A percentile compares a stretch with the other conserved stretches of the same genome.
These are phyloP conservation scores for Selaginella moellendorffii DNA, from an alignment of 75 land plant species.

Conservation along the genomic window DNA sequence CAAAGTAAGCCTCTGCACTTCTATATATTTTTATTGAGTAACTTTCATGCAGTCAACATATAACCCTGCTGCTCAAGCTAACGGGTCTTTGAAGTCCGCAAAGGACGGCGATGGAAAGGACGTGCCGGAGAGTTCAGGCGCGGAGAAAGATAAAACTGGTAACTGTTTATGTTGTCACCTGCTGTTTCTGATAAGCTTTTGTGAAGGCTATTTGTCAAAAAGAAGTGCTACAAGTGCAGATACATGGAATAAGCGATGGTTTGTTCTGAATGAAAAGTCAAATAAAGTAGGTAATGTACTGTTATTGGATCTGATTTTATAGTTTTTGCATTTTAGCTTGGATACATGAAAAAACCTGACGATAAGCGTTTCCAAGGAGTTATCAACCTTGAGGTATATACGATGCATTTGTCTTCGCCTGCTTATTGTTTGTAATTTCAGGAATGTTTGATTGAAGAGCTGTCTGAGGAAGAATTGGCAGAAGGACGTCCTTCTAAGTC, in stretches of 20 bases:
- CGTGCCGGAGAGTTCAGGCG: slow-evolving; percentile 4
- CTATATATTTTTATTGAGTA: neutral
- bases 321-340: slow-evolving; percentile 38
- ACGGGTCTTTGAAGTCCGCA: neutral
- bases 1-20: slow-evolving; percentile 32
- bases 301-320: neutral
- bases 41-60: slow-evolving; percentile 11
- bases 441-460: slow-evolving; percentile 56
- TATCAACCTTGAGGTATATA: slow-evolving; percentile 74
- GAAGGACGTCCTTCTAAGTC: slow-evolving; percentile 43
- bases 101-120: slow-evolving; percentile 69
- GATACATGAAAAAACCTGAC: slow-evolving; percentile 86
- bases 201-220: slow-evolving; percentile 64
- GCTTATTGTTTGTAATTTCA: too few relatives aligned
- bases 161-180: neutral
- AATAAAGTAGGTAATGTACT: slow-evolving; percentile 44
- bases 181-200: neutral
- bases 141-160: neutral
- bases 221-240: slow-evolving; percentile 64
- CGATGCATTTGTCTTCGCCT: neutral
- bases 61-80: neutral
- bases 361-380: slow-evolving; percentile 89
- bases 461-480: slow-evolving; percentile 35
- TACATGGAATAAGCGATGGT: slow-evolving; percentile 92
- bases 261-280: slow-evolving; percentile 91